Percentiles rank a stretch among this genome's conserved stretches.
Evolutionary conservation across 2,329 filamentous ascomycete species (phyloP).

Genomic region (Zymoseptoria ardabiliae): DNA sequence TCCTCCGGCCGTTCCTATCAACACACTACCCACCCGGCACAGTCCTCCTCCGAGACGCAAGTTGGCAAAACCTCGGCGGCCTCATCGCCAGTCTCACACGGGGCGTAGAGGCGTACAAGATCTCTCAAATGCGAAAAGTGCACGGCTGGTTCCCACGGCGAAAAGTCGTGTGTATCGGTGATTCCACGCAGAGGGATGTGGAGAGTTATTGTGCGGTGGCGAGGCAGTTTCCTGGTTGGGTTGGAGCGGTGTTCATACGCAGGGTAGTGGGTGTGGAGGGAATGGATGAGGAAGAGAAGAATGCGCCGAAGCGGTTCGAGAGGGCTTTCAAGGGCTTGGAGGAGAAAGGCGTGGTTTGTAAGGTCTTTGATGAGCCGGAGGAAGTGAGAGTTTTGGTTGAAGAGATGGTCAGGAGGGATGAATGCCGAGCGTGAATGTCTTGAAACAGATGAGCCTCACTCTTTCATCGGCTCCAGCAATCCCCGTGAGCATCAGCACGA

Average conservation of each 20-base stretch:
- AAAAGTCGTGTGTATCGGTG: constrained; percentile 77
- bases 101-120: constrained; percentile 80
- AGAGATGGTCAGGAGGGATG: constrained; percentile 18
- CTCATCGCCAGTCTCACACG: constrained; percentile 72
- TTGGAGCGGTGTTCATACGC: constrained; percentile 76
- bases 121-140: constrained; percentile 69
- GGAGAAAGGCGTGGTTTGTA: constrained; percentile 55
- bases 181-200: constrained; percentile 85
- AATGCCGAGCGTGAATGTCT: neutral
- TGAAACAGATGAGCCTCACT: neutral
- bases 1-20: constrained; percentile 68
- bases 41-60: constrained; percentile 75
- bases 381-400: constrained; percentile 48
- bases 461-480: no score
- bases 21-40: constrained; percentile 68
- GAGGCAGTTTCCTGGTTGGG: constrained; percentile 63
- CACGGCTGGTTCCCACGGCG: constrained; percentile 69
- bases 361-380: constrained; percentile 69
- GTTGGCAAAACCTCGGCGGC: constrained; percentile 76
- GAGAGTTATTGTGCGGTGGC: constrained; percentile 81
- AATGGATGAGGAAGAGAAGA: constrained; percentile 66
- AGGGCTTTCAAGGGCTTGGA: constrained; percentile 74
- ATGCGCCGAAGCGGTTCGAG: constrained; percentile 63
- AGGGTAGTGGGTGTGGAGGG: constrained; percentile 69
- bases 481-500: no score